These are phyloP conservation scores for Nicotiana otophora DNA, from an alignment of 257 asterid genomes.

Conservation along the genomic window DNA sequence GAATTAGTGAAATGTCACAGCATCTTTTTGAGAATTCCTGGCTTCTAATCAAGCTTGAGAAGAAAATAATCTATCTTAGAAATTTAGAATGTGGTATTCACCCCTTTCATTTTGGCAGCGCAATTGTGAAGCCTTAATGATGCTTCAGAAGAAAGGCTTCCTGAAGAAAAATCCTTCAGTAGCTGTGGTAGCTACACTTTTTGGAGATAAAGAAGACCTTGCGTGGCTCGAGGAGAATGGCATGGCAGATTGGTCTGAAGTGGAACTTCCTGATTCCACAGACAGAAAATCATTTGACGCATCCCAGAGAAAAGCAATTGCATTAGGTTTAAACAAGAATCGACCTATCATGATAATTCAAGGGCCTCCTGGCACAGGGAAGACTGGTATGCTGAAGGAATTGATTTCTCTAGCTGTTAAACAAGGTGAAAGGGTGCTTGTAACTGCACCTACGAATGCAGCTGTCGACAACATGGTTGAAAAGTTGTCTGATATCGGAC, in stretches of 20 bases:
- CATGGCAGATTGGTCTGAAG: slow-evolving; percentile 66
- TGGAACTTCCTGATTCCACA: slow-evolving; percentile 40
- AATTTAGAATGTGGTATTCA: slow-evolving; percentile 12
- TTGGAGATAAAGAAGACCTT: slow-evolving; percentile 81
- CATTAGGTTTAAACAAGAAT: slow-evolving; percentile 79
- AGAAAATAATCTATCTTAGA: background rate
- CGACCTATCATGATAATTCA: slow-evolving; percentile 74
- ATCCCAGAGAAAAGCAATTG: slow-evolving; percentile 81
- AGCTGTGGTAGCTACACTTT: slow-evolving; percentile 68
- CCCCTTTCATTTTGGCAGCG: slow-evolving; percentile 55
- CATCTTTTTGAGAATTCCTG: background rate
- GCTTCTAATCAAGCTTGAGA: background rate
- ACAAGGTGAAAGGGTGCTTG: slow-evolving; percentile 94
- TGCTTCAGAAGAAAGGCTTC: slow-evolving; percentile 92
- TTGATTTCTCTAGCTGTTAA: slow-evolving; percentile 63
- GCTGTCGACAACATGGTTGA: slow-evolving; percentile 98
- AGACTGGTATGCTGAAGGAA: slow-evolving; percentile 77
- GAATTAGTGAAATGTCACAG: background rate
- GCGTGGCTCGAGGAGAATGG: slow-evolving; percentile 51
- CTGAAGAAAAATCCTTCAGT: slow-evolving; percentile 77
- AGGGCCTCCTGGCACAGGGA: slow-evolving; percentile 99
- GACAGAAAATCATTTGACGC: slow-evolving; percentile 42
- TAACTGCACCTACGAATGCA: slow-evolving; percentile 96
- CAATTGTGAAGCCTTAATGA: slow-evolving; percentile 96
- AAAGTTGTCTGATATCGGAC: slow-evolving; percentile 60